Evolutionary conservation across 2,329 filamentous ascomycete species (phyloP).

Genomic region (Trichoderma oligosporum): DNA sequence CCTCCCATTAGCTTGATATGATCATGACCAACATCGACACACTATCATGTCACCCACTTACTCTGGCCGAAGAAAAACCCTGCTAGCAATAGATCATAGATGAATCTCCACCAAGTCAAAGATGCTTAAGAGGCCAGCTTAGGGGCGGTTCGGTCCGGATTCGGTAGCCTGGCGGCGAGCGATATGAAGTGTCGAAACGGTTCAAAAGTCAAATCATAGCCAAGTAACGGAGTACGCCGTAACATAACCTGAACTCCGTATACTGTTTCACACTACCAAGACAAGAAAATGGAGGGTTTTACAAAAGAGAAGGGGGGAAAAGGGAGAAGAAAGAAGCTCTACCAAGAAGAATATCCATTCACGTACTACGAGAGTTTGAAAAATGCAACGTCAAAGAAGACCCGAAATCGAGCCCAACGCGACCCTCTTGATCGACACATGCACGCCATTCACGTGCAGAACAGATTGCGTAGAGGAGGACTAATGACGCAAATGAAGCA

Average conservation of each 20-base stretch:
- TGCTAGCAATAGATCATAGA: too few relatives aligned
- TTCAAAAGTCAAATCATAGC: too few relatives aligned
- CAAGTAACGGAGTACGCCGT: too few relatives aligned
- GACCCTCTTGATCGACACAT: slow-evolving; percentile 1
- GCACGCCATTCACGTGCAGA: slow-evolving; percentile 3
- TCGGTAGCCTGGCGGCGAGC: background rate
- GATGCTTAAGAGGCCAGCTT: background rate
- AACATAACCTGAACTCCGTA: too few relatives aligned
- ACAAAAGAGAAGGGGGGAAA: too few relatives aligned
- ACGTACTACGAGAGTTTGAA: too few relatives aligned
- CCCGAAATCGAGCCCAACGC: background rate
- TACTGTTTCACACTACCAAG: too few relatives aligned
- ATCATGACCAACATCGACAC: background rate
- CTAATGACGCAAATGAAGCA: background rate
- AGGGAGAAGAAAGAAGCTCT: too few relatives aligned
- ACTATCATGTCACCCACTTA: background rate
- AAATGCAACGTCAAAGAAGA: background rate
- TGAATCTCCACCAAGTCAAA: background rate
- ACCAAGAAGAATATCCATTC: too few relatives aligned
- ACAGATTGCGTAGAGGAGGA: background rate
- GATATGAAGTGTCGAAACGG: too few relatives aligned
- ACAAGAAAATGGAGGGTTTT: too few relatives aligned
- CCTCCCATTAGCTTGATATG: background rate
- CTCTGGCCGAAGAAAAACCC: too few relatives aligned
- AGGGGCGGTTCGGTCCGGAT: background rate